Evolutionary conservation across 305 asterid genomes (phyloP).

Genomic region (Fraxinus nigra): DNA sequence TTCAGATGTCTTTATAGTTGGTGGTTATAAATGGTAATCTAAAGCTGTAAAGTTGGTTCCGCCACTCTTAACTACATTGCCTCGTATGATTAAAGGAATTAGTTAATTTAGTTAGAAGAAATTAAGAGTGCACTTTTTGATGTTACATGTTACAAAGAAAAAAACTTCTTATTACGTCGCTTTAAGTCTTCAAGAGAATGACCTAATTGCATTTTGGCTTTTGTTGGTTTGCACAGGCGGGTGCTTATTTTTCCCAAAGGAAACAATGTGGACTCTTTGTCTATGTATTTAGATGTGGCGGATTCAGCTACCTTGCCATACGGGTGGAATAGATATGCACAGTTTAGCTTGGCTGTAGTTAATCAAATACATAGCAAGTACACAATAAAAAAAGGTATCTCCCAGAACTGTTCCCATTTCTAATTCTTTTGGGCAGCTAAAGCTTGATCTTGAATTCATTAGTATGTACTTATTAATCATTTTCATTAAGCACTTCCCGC

Average conservation of each 20-base stretch:
- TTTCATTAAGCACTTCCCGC: neutral
- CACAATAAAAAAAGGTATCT: slow-evolving; percentile 41
- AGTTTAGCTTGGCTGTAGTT: slow-evolving; percentile 49
- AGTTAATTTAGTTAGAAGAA: slow-evolving; percentile 16
- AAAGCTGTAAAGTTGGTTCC: slow-evolving; percentile 8
- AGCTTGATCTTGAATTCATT: neutral
- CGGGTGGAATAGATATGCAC: slow-evolving; percentile 59
- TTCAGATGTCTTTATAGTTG: slow-evolving; percentile 71
- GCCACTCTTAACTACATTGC: slow-evolving; percentile 4
- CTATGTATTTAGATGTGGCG: slow-evolving; percentile 57
- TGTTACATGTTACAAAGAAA: neutral
- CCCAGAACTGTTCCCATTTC: slow-evolving; percentile 3
- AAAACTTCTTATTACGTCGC: neutral
- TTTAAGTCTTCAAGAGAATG: neutral
- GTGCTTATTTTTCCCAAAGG: slow-evolving; percentile 55
- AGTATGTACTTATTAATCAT: neutral
- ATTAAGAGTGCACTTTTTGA: neutral
- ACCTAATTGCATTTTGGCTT: slow-evolving; percentile 13
- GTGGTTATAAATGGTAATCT: slow-evolving; percentile 76
- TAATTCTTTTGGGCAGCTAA: neutral
- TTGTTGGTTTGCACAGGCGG: slow-evolving; percentile 38
- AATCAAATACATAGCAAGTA: slow-evolving; percentile 46
- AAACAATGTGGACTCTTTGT: slow-evolving; percentile 50
- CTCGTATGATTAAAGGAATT: neutral
- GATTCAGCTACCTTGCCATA: slow-evolving; percentile 42